These are phyloP conservation scores for Globisporangium apiculatum DNA, from an alignment of 352 stramenopile genomes.

Conservation along the genomic window DNA sequence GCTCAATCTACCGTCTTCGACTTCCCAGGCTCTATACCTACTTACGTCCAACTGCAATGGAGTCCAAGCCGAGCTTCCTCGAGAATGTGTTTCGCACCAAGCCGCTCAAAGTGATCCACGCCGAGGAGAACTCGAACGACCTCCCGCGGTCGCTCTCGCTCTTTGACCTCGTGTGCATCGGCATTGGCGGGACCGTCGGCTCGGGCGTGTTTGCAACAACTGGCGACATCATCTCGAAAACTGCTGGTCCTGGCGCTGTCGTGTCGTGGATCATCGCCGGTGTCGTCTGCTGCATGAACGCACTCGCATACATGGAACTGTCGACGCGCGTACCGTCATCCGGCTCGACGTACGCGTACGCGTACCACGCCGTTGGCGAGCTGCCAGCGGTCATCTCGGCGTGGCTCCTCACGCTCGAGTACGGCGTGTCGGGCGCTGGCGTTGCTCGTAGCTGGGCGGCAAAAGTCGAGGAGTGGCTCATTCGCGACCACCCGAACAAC, in stretches of 20 bases:
- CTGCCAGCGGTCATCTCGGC: slow-evolving; percentile 86
- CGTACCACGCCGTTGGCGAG: slow-evolving; percentile 91
- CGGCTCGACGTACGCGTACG: slow-evolving; percentile 90
- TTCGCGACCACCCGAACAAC: slow-evolving; percentile 28
- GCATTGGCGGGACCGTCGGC: slow-evolving; percentile 89
- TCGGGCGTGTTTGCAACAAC: slow-evolving; percentile 89
- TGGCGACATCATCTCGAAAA: slow-evolving; percentile 63
- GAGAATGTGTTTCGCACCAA: slow-evolving; percentile 63
- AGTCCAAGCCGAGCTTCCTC: slow-evolving; percentile 30
- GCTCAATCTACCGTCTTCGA: not conserved
- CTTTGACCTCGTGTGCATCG: slow-evolving; percentile 88
- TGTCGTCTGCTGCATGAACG: slow-evolving; percentile 71
- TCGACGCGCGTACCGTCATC: slow-evolving; percentile 82
- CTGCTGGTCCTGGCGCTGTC: slow-evolving; percentile 69
- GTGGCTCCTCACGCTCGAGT: slow-evolving; percentile 90
- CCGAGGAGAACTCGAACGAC: slow-evolving; percentile 63
- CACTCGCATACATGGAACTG: slow-evolving; percentile 89
- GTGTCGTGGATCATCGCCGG: slow-evolving; percentile 81
- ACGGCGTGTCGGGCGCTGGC: slow-evolving; percentile 84
- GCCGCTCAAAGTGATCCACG: slow-evolving; percentile 66
- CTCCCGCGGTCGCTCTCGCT: slow-evolving; percentile 66
- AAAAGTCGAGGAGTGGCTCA: slow-evolving; percentile 79
- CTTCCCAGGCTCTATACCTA: too few species aligned
- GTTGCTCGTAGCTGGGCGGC: slow-evolving; percentile 90
- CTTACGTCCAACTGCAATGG: not conserved